Evolutionary conservation across 164 flowering plant species (phyloP), one percentile per base, ranked within the genome.

Genomic region (Euptelea pleiosperma): DNA sequence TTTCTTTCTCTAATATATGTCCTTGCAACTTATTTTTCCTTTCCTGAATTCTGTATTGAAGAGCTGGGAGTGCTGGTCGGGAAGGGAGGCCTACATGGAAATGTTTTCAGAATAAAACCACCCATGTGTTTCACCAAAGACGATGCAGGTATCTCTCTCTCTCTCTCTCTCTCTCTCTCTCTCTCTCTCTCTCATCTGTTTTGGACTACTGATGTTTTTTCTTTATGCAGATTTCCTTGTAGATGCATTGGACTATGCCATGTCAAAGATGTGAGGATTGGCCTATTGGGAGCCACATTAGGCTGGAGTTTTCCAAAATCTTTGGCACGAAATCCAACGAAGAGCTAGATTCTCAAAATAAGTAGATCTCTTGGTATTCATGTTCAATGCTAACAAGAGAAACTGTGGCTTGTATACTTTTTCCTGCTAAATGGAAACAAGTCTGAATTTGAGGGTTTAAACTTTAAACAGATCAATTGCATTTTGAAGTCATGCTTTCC

Each of bases 41-140:
- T 22, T 7, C 45, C 19, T 8, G 12, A 24, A 11, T 52, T 67
- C 18, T 24, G 50, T 39, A 28, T 29, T 77, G 76, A 61, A 93
- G 98, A 93, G 57, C 79, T 87, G n/a, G 97, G 98, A 21, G 58
- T 93, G 54, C 76, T 90, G 18, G 81, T 90, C 14, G 98, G 98
- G 25, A 93, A 93, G 74, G 96, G 98, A 19, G 97, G 98, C 26
- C 65, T 89, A 22, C 94, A 93, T 64, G 96, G 89, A 34, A 93
- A 86, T 62, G 96, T 90, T 18, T 93, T 93, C 81, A 73, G 99
- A 62, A 77, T 93, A 68, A 90, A 88, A 65, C 96, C 99, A 39
- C 99, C 99, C 0, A 93, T 90, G 97, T 93, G 97, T 57, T 93
- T 93, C 71, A 79, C 74, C 63, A 85, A 82, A 71, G 87, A 86